Evolutionary conservation across 2,329 filamentous ascomycete genomes (phyloP), one percentile per base, ranked within the genome.

Genomic region (Aulographum hederae): DNA sequence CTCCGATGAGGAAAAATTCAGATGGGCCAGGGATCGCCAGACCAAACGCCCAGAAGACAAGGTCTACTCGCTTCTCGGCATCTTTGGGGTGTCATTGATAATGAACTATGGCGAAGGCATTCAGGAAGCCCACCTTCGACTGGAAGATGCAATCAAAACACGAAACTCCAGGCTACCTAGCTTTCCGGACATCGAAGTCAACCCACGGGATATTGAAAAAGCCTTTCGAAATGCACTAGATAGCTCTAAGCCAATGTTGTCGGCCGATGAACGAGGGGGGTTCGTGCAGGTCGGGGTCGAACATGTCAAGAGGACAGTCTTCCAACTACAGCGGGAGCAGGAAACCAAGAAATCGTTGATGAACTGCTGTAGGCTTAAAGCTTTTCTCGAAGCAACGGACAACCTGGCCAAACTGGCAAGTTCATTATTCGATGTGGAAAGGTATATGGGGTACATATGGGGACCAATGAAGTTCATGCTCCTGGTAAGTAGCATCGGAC

Each of bases 81-180:
- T 35, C 12, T 35, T 35, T 30, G 31, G 26, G 5, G 25, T 34
- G 6, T 28, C n/a, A 14, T 13, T 35, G 15, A 14, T 19, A 19
- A 18, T 25, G 27, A 33, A 28, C 26, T 34, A 34, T 30, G 32
- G 34, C n/a, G 32, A 35, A 35, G 32, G 34, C 14, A 13, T 5
- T 15, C n/a, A 6, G 6, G 4, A 30, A 5, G 21, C 34, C 16
- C 10, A 10, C 4, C 11, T 10, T 8, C 34, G 34, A 18, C 31
- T 35, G 5, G 21, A 15, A 19, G 18, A 33, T 13, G 34, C 33
- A 18, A 35, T 35, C 32, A 14, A 8, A 28, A 19, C 8, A 23
- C 29, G 14, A 10, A 16, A 29, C 14, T 29, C 13, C 13, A 25
- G 21, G 21, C 21, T 13, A 25, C 21, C 21, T 13, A 13, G 10